Base-by-base conservation (phyloP, 352 stramenopile species). In the Lagenidium giganteum region DNA sequence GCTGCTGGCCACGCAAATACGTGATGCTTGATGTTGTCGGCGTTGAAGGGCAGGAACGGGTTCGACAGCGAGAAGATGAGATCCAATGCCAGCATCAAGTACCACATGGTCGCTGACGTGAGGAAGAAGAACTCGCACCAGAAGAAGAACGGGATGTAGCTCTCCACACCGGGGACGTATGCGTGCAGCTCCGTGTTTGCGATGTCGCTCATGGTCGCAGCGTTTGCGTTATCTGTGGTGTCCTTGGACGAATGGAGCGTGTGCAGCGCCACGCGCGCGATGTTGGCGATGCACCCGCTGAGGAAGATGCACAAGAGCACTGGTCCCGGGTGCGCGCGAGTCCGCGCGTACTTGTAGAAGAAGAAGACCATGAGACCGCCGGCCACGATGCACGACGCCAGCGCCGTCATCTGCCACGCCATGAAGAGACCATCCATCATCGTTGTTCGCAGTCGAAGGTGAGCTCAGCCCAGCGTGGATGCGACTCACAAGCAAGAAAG, bases 31-130 rank as follows among this genome's bases (percentile, higher is more conserved):
- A 88, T 53, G 47, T 85, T 86, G 65, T 93, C 80, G 38, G 76
- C 72, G 51, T 89, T 84, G 64, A 93, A 93, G 7, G 81, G 81
- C 37, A 93, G 50, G 58, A 93, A 93, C 51, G 81, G 81, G 54
- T 93, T 93, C 31, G 75, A 88, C 9, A 93, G 63, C 51, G 81
- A 93, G 57, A 88, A 91, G 53, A 93, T 91, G 29, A 93, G 59
- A 43, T 93, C 78, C 14, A 91, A 52, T 42, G 81, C 78, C 21
- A 93, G 57, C 81, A 93, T 93, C 52, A 93, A 70, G 52, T 74
- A 87, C 81, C 81, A 93, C 35, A 91, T 80, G 20, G 78, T 91
- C 24, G 71, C 47, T 13, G 81, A 65, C 31, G 78, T 89, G 47
- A 61, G 61, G 61, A 93, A 89, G 74, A 91, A 93, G 50, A 89